Percentiles rank a stretch among this genome's conserved stretches.
Conservation (phyloP, 495 filamentous ascomycete genomes). For the Penicillium bovifimosum region DNA sequence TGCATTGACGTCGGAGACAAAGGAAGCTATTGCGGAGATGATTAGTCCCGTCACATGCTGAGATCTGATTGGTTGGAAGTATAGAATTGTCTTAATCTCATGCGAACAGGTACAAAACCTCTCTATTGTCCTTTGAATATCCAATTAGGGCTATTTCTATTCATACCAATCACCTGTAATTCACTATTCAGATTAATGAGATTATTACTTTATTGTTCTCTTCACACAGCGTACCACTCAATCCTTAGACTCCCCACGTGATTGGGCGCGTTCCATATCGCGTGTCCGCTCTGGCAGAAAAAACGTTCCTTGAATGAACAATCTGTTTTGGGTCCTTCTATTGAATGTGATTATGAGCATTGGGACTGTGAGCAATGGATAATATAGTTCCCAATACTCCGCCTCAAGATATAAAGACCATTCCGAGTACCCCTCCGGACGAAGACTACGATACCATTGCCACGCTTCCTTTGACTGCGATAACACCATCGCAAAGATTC, state of each 20-base stretch:
- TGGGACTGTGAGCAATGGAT: slow-evolving; percentile 24
- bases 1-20: not conserved
- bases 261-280: slow-evolving; percentile 12
- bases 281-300: slow-evolving; percentile 30
- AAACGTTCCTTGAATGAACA: slow-evolving; percentile 14
- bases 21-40: slow-evolving; percentile 17
- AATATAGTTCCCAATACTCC: slow-evolving; percentile 45
- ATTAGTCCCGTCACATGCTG: slow-evolving; percentile 1
- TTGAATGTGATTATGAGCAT: slow-evolving; percentile 1
- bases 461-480: slow-evolving; percentile 45
- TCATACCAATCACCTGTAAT: not conserved
- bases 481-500: slow-evolving; percentile 39
- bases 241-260: slow-evolving; percentile 18
- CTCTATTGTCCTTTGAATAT: not conserved
- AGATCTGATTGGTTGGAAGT: not conserved
- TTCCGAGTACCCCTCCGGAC: slow-evolving; percentile 30
- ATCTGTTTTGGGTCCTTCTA: slow-evolving; percentile 4
- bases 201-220: not conserved
- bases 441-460: slow-evolving; percentile 53
- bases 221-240: not conserved
- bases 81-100: not conserved
- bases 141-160: not conserved
- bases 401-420: slow-evolving; percentile 42
- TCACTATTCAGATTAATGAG: not conserved
- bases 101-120: not conserved